Evolutionary conservation across 768 basidiomycete genomes (phyloP), one percentile per base, ranked within the genome.

Genomic region (Amanita jacksonii): DNA sequence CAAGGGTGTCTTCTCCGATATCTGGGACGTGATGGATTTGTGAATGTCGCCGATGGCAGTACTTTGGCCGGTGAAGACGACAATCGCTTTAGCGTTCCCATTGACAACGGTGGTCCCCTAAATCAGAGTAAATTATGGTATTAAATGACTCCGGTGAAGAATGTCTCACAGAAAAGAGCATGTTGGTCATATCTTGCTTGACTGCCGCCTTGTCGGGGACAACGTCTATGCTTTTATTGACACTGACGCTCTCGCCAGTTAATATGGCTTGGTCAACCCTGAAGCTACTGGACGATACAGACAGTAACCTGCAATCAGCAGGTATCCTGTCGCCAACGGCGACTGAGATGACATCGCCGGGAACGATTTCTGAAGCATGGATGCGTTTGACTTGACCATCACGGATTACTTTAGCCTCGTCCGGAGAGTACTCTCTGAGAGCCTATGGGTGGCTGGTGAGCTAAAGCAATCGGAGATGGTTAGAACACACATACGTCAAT

Each of bases 11-110:
- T 98, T 97, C 54, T 97, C 93, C 43, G 73, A 79, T 52, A 93
- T 93, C 60, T 94, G 91, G 24, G 83, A 76, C 5, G 87, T 78
- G 61, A 99, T 99, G 35, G 91, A 94, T 54, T 89, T 86, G 70
- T 99, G 94, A 51, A 99, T 98, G 56, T 94, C 84, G 22, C 94
- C 94, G 52, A 99, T 91, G 38, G 94, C 94, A 13, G 94, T 97
- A 44, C 76, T 68, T 51, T 77, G 62, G 27, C 94, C 94, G 2
- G 88, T 98, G 52, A 78, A 81, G 7, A 88, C 80, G 15, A 97
- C 94, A 42, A 98, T 59, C 12, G 94, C 94, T 40, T 70, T 77
- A 2, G 87, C 91, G 36, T 67, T 90, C 45, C 94, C 94, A 52
- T 90, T 97, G 5, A 97, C 94, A 35, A 99, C 85, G 10, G 89